Evolutionary conservation across 345 rosid species (phyloP).

Genomic region (Chamaenerion angustifolium): DNA sequence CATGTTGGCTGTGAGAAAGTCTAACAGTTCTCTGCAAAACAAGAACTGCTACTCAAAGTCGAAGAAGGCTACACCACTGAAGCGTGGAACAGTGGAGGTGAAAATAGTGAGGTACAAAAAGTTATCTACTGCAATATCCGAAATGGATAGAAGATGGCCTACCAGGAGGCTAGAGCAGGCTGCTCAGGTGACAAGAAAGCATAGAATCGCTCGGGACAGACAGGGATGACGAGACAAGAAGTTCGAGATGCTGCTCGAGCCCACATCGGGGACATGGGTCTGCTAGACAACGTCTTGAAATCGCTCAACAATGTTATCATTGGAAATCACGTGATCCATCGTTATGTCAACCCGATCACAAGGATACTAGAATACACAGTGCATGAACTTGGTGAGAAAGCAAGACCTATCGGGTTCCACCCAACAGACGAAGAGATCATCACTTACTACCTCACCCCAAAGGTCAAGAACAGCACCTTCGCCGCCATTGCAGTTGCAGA

Average conservation of each 20-base stretch:
- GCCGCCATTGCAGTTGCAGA: background rate
- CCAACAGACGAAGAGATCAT: conserved; percentile 1
- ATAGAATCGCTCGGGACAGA: conserved; percentile 10
- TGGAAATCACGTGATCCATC: conserved; percentile 35
- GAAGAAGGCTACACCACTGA: conserved; percentile 15
- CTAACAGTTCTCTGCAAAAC: conserved; percentile 10
- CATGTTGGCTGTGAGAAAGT: conserved; percentile 48
- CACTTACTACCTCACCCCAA: background rate
- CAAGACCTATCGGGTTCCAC: background rate
- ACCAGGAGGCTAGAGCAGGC: conserved; percentile 61
- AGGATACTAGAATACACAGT: conserved; percentile 65
- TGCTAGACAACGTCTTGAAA: conserved; percentile 73
- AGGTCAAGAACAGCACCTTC: background rate
- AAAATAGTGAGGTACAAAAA: conserved; percentile 25
- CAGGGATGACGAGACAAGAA: conserved; percentile 78
- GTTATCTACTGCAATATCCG: conserved; percentile 30
- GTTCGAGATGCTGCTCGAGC: conserved; percentile 82
- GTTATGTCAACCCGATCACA: conserved; percentile 45
- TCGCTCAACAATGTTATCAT: conserved; percentile 67
- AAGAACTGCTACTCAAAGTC: conserved; percentile 11
- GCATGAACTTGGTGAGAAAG: conserved; percentile 23
- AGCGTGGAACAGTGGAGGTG: conserved; percentile 9
- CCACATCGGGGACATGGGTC: conserved; percentile 84
- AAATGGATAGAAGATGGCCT: conserved; percentile 75
- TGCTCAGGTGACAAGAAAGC: conserved; percentile 61